Conservation (phyloP, 2,329 filamentous ascomycete genomes). For the Didymella keratinophila region DNA sequence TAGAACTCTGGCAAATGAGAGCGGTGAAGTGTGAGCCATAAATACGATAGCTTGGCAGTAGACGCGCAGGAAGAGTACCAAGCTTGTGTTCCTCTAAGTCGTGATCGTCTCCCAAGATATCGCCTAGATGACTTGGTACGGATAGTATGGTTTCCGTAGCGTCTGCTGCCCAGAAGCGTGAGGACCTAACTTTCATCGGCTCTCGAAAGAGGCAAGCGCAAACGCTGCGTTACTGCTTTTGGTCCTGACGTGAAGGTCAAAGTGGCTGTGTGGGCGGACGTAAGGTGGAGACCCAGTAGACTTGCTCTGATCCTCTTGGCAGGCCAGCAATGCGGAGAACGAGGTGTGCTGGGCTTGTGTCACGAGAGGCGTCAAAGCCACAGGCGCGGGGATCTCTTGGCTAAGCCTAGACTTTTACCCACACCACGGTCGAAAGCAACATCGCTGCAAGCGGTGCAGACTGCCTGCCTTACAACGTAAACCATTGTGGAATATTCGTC, state of each 20-base stretch:
- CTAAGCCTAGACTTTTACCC: conserved; percentile 7
- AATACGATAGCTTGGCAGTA: conserved; percentile 9
- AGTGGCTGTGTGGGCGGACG: conserved; percentile 18
- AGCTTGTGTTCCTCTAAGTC: conserved; percentile 9
- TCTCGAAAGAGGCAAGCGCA: conserved; percentile 4
- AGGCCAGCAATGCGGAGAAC: not conserved
- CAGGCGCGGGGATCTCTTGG: conserved; percentile 18
- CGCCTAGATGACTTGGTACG: conserved; percentile 39
- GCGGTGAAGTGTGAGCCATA: not conserved
- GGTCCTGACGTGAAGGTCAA: not conserved
- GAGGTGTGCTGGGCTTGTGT: conserved; percentile 14
- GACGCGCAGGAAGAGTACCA: not conserved
- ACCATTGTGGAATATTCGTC: not conserved
- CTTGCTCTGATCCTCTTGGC: conserved; percentile 19
- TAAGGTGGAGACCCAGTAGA: conserved; percentile 13
- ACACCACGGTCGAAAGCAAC: conserved; percentile 2
- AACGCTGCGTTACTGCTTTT: conserved; percentile 1
- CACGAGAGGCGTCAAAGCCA: conserved; percentile 8
- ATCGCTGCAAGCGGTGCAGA: not conserved
- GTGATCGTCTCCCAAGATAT: conserved; percentile 34
- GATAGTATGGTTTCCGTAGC: conserved; percentile 31
- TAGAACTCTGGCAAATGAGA: not conserved
- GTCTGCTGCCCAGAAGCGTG: conserved; percentile 8
- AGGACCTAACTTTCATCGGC: conserved; percentile 1
- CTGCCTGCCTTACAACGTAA: not conserved